A percentile compares a stretch with the other conserved stretches of the same genome.
Conservation (phyloP, 2,329 filamentous ascomycete species). For the Colletotrichum australisinense region DNA sequence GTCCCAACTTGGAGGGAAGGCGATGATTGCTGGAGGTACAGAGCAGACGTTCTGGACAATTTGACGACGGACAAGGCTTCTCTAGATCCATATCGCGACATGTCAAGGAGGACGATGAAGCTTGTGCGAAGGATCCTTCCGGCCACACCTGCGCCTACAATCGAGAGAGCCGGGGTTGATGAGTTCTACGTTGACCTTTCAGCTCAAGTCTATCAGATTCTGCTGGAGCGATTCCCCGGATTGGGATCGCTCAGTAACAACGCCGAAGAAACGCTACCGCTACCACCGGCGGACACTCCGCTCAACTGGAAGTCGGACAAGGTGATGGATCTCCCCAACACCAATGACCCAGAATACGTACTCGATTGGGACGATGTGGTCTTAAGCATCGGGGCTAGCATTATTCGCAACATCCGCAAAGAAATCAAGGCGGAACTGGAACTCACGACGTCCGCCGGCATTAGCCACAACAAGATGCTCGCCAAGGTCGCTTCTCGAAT, state of each 20-base stretch:
- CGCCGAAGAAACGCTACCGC: neutral
- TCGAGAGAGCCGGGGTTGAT: neutral
- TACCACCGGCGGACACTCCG: neutral
- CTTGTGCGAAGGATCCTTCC: neutral
- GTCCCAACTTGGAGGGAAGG: slow-evolving; percentile 60
- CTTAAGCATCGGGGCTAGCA: neutral
- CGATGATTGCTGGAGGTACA: slow-evolving; percentile 4
- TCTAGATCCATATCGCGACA: neutral
- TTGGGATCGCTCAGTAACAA: neutral
- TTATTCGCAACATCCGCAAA: neutral
- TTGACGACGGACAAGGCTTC: slow-evolving; percentile 15
- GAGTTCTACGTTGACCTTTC: neutral
- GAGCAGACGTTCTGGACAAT: slow-evolving; percentile 8
- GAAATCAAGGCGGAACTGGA: neutral
- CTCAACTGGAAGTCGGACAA: neutral
- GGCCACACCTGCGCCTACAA: slow-evolving; percentile 89
- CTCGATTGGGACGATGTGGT: neutral
- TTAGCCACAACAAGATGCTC: neutral
- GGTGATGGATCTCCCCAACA: neutral
- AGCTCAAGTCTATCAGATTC: neutral
- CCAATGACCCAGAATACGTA: no score
- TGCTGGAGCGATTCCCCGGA: neutral
- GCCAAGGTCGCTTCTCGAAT: neutral
- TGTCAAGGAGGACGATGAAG: neutral
- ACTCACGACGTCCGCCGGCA: neutral